Base-by-base conservation (phyloP, 1,284 basidiomycete genomes). In the Afroboletus lepidellus region DNA sequence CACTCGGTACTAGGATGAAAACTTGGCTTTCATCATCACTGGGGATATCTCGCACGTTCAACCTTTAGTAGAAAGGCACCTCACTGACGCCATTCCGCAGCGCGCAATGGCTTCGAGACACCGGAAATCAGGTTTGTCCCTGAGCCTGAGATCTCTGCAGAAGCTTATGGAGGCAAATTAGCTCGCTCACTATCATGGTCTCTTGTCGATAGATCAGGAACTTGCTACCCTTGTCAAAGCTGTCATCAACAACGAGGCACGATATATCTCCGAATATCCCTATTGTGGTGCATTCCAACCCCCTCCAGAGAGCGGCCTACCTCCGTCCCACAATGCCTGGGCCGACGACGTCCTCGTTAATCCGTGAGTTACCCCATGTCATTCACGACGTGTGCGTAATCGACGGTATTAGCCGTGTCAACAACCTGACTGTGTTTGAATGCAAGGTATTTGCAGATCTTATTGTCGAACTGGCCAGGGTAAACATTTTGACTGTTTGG, bases 271-370 rank as follows among this genome's bases (percentile, higher is more conserved):
- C 5, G 69, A 85, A 58, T 83, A 84, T 62, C 87, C 87, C 1
- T 90, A 90, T 63, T 90, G 87, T 72, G 73, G 87, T 34, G 78
- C 87, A 18, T 90, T 90, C 69, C 87, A 90, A 58, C 85, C 87
- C 46, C 87, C 87, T 15, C 79, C 81, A 0, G 85, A 89, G 60
- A 87, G 85, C 55, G 80, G 83, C 7, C 69, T 90, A 32, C 61
- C 73, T 1, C 80, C 82, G 1, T 76, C 81, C 6, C 74, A 82
- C 57, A 90, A 90, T 54, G 72, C 75, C 54, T 90, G 77, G 75
- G 87, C 86, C 0, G 77, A 80, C 50, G 77, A 75, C 23, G 86
- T 90, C 15, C 78, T 72, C 2, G 85, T 89, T 16, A 85, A 85
- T 62, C 86, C 87, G 85, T 87, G 60, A 67, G 83, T 67, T 11